Percentiles rank a stretch among this genome's conserved stretches.
These are phyloP conservation scores for Solanum hybrid DNA, from an alignment of 305 asterid genomes.

Conservation along the genomic window DNA sequence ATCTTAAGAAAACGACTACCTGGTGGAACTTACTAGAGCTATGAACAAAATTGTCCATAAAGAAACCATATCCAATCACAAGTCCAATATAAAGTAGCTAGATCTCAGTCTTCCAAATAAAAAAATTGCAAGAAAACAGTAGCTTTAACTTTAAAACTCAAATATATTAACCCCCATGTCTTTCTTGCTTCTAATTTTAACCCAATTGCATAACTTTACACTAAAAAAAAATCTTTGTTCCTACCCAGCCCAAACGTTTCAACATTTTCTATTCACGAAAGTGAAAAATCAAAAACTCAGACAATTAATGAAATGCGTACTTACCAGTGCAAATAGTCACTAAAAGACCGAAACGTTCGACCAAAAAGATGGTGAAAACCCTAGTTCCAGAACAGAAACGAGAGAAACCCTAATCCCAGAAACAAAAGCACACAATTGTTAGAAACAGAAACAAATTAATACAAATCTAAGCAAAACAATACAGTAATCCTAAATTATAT, in stretches of 20 bases:
- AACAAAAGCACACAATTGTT: neutral
- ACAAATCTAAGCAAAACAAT: neutral
- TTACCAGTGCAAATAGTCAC: neutral
- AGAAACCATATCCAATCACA: neutral
- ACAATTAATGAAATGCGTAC: neutral
- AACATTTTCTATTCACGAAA: neutral
- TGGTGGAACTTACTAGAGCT: neutral
- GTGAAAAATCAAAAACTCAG: neutral
- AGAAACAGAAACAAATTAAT: neutral
- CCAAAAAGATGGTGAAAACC: neutral
- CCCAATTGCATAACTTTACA: neutral
- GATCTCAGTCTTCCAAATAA: neutral
- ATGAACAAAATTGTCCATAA: neutral
- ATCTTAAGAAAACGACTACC: neutral
- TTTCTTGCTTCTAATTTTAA: neutral
- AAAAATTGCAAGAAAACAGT: neutral
- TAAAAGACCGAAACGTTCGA: neutral
- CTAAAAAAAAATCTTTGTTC: neutral
- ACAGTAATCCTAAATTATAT: neutral
- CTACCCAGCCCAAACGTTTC: neutral
- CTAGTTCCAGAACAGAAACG: neutral
- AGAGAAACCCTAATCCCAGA: slow-evolving; percentile 2
- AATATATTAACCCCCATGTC: neutral
- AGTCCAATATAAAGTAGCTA: neutral
- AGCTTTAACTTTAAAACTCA: neutral